A percentile compares a stretch with the other conserved stretches of the same genome.
Evolutionary conservation across 768 basidiomycete species (phyloP).

Genomic region (Roridomyces roridus): DNA sequence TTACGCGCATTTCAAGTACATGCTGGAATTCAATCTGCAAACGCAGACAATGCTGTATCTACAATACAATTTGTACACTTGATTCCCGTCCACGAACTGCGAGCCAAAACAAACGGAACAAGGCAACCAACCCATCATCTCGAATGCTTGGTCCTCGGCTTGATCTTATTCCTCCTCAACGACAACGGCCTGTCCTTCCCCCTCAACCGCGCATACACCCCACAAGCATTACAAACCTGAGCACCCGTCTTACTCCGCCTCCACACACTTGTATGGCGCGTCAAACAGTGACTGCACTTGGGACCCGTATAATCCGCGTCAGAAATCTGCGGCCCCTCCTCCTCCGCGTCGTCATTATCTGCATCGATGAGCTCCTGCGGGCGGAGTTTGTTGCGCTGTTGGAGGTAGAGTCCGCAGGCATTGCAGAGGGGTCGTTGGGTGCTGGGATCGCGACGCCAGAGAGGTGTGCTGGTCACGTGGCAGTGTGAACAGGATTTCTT

Average conservation of each 20-base stretch:
- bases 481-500: conserved; percentile 21
- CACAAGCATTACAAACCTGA: conserved; percentile 23
- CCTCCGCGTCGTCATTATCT: conserved; percentile 14
- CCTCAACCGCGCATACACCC: conserved; percentile 12
- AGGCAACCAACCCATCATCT: too few species aligned
- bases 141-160: conserved; percentile 16
- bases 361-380: conserved; percentile 24
- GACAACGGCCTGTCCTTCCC: conserved; percentile 19
- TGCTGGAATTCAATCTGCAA: too few species aligned
- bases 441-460: conserved; percentile 20
- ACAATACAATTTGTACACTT: too few species aligned
- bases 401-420: conserved; percentile 22
- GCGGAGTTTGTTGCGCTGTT: conserved; percentile 22
- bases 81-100: too few species aligned
- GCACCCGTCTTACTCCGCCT: conserved; percentile 15
- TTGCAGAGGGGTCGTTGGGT: conserved; percentile 21
- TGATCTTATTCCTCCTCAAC: conserved; percentile 16
- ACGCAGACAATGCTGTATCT: too few species aligned
- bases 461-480: conserved; percentile 18
- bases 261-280: conserved; percentile 19
- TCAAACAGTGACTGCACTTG: conserved; percentile 18
- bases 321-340: conserved; percentile 10
- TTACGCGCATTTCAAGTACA: too few species aligned
- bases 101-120: too few species aligned
- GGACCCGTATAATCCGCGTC: conserved; percentile 21